These are phyloP conservation scores for Pseudocercospora crystallina DNA, from an alignment of 2,329 filamentous ascomycete genomes.

Conservation along the genomic window DNA sequence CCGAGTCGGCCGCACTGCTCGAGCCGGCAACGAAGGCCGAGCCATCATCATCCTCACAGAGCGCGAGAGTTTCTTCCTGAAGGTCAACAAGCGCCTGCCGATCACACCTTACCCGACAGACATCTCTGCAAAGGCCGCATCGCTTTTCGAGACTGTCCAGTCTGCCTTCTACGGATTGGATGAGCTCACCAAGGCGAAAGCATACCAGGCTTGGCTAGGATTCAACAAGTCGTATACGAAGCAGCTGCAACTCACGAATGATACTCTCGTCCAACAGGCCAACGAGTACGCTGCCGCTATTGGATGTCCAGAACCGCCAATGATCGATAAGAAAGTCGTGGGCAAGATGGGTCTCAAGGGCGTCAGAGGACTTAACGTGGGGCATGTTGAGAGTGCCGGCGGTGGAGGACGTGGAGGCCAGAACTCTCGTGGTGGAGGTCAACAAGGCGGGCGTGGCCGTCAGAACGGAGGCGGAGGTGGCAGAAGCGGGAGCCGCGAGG, in stretches of 20 bases:
- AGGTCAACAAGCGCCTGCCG: slow-evolving; percentile 49
- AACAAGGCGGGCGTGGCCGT: neutral
- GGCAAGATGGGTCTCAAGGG: slow-evolving; percentile 52
- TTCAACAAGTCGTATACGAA: slow-evolving; percentile 49
- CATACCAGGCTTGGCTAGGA: slow-evolving; percentile 49
- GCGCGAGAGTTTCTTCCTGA: slow-evolving; percentile 54
- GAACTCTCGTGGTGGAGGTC: slow-evolving; percentile 1
- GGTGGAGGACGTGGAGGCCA: slow-evolving; percentile 3
- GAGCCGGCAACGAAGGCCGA: slow-evolving; percentile 71
- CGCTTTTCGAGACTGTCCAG: slow-evolving; percentile 27
- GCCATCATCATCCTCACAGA: slow-evolving; percentile 55
- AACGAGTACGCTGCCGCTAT: slow-evolving; percentile 47
- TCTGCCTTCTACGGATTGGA: slow-evolving; percentile 38
- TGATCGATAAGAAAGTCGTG: slow-evolving; percentile 46
- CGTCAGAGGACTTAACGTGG: slow-evolving; percentile 41
- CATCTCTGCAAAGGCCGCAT: slow-evolving; percentile 38
- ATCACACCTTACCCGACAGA: slow-evolving; percentile 51
- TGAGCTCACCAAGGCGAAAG: slow-evolving; percentile 43
- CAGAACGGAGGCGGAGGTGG: slow-evolving; percentile 1
- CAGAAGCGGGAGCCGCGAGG: too few species aligned
- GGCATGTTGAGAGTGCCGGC: slow-evolving; percentile 11
- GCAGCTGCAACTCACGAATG: slow-evolving; percentile 41
- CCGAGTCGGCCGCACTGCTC: slow-evolving; percentile 87
- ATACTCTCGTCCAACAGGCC: slow-evolving; percentile 42
- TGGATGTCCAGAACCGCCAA: slow-evolving; percentile 47